Evolutionary conservation across 2,329 filamentous ascomycete genomes (phyloP).

Genomic region (Diaporthe citrichinensis): DNA sequence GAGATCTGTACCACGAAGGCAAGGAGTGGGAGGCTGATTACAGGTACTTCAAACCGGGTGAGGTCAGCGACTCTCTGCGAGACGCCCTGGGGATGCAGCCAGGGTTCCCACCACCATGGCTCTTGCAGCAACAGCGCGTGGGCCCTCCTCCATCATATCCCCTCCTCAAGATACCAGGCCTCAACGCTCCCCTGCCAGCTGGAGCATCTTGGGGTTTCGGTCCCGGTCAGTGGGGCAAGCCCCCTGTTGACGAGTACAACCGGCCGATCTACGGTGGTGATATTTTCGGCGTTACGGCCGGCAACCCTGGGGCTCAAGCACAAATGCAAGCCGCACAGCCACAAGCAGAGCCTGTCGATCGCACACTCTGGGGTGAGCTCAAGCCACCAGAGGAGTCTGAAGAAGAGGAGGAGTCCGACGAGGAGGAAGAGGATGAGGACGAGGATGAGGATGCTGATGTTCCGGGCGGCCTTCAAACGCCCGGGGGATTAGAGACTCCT

Average conservation of each 20-base stretch:
- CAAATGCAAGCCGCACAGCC: constrained; percentile 56
- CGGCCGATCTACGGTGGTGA: constrained; percentile 93
- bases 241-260: constrained; percentile 94
- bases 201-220: constrained; percentile 96
- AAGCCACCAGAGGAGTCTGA: constrained; percentile 83
- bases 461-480: constrained; percentile 78
- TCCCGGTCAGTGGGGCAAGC: constrained; percentile 95
- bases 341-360: constrained; percentile 85
- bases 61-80: constrained; percentile 88
- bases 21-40: constrained; percentile 98
- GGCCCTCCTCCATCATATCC: constrained; percentile 96
- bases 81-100: constrained; percentile 95
- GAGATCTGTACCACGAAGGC: constrained; percentile 99
- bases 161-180: constrained; percentile 91
- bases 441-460: constrained; percentile 74
- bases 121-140: constrained; percentile 96
- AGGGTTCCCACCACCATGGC: constrained; percentile 93
- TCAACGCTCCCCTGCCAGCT: constrained; percentile 92
- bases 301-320: constrained; percentile 48
- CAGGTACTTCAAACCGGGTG: constrained; percentile 89
- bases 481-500: constrained; percentile 84
- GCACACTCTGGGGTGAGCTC: constrained; percentile 91
- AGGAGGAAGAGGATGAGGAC: constrained; percentile 79
- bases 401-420: constrained; percentile 74
- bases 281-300: constrained; percentile 82